Evolutionary conservation across 164 flowering plant species (phyloP).

Genomic region (Piper longum): DNA sequence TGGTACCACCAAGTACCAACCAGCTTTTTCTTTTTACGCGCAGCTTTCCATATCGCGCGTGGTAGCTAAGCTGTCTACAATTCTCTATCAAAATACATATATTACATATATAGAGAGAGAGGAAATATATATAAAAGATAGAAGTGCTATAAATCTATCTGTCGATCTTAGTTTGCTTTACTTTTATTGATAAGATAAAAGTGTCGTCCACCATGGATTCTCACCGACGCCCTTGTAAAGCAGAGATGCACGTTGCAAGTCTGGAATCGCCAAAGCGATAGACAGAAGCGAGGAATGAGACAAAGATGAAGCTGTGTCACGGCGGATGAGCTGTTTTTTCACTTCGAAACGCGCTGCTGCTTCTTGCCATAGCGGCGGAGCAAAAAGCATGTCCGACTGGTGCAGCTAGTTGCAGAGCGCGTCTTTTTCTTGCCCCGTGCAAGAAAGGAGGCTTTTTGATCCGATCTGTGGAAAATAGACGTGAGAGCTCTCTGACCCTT

Average conservation of each 20-base stretch:
- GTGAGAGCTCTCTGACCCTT: neutral
- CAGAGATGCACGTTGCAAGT: neutral
- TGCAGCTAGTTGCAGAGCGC: neutral
- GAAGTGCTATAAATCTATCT: too few species aligned
- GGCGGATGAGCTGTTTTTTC: neutral
- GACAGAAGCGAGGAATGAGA: neutral
- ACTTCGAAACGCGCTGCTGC: neutral
- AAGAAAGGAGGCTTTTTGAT: neutral
- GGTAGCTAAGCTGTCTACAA: too few species aligned
- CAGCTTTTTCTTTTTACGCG: too few species aligned
- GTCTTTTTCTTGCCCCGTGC: neutral
- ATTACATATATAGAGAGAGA: too few species aligned
- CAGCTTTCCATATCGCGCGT: too few species aligned
- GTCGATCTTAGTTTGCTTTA: too few species aligned
- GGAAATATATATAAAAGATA: too few species aligned
- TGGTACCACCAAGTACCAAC: too few species aligned
- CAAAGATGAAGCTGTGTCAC: neutral
- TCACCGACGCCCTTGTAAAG: neutral
- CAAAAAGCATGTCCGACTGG: too few species aligned
- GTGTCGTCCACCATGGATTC: neutral
- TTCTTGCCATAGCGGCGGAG: neutral
- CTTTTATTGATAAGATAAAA: neutral
- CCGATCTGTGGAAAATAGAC: too few species aligned
- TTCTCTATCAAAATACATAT: too few species aligned
- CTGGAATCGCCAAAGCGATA: neutral